Percentiles rank a stretch among this genome's conserved stretches.
These are phyloP conservation scores for Mrakia hoshinonis DNA, from an alignment of 768 basidiomycete genomes.

Conservation along the genomic window DNA sequence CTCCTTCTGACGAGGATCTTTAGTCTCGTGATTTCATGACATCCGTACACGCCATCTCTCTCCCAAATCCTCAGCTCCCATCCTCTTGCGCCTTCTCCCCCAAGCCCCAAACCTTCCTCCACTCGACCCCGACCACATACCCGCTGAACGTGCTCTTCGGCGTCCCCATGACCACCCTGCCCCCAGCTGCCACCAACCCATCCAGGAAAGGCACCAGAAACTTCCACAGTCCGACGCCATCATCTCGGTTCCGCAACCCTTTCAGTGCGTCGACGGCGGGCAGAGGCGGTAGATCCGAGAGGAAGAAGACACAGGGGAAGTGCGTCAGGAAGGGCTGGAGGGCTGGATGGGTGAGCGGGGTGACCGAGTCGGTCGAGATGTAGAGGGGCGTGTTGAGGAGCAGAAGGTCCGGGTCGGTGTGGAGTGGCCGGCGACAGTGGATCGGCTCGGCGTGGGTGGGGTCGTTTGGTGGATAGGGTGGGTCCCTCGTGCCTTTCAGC, in stretches of 20 bases:
- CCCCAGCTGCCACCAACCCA: constrained; percentile 58
- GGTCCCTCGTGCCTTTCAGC: not conserved
- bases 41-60: not conserved
- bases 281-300: constrained; percentile 47
- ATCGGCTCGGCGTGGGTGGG: not conserved
- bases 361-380: constrained; percentile 55
- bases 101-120: constrained; percentile 43
- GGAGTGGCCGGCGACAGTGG: constrained; percentile 45
- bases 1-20: too few species aligned
- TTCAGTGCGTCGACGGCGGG: constrained; percentile 36
- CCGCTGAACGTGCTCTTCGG: constrained; percentile 66
- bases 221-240: constrained; percentile 46
- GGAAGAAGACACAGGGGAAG: constrained; percentile 59
- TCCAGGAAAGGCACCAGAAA: constrained; percentile 60
- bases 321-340: constrained; percentile 47
- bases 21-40: not conserved
- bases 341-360: constrained; percentile 44
- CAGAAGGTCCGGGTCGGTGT: constrained; percentile 40
- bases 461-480: not conserved
- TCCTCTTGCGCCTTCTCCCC: not conserved
- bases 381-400: constrained; percentile 55
- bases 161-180: constrained; percentile 56
- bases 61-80: not conserved
- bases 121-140: constrained; percentile 60
- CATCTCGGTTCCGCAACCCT: constrained; percentile 45